Conservation (phyloP, 257 asterid genomes). For the Henckelia pumila region DNA sequence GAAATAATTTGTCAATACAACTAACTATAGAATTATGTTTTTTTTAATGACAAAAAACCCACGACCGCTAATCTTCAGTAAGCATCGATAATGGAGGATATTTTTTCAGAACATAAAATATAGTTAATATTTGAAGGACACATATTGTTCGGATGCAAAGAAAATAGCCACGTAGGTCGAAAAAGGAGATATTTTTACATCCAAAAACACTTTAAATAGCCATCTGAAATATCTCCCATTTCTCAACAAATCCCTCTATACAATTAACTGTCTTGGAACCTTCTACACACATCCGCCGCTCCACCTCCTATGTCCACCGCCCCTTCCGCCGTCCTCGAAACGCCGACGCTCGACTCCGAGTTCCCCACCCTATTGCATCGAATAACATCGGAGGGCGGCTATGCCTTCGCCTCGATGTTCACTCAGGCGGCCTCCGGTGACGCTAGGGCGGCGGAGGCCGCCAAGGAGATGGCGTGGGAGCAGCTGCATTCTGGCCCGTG, state of each 20-base stretch:
- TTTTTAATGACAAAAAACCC: too few species aligned
- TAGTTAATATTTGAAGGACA: neutral
- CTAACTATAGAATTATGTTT: too few species aligned
- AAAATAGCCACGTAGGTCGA: neutral
- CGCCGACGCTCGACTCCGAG: conserved; percentile 66
- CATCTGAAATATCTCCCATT: conserved; percentile 34
- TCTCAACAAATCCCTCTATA: conserved; percentile 4
- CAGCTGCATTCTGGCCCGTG: conserved; percentile 97
- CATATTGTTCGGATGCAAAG: neutral
- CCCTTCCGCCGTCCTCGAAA: conserved; percentile 41
- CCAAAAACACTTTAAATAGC: conserved; percentile 22
- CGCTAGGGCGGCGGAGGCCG: conserved; percentile 85
- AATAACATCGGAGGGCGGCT: conserved; percentile 78
- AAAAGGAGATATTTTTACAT: neutral
- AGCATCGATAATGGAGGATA: too few species aligned
- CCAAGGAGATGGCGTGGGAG: conserved; percentile 96
- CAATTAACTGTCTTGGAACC: conserved; percentile 12
- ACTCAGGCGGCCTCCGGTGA: conserved; percentile 73
- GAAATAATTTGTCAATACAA: too few species aligned
- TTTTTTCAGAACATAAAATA: too few species aligned
- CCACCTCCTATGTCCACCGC: conserved; percentile 31
- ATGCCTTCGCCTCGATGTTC: conserved; percentile 69
- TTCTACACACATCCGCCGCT: conserved; percentile 25
- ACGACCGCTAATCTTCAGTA: too few species aligned
- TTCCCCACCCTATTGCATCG: conserved; percentile 46